Evolutionary conservation across 148 eudicot genomes (phyloP).

Genomic region (Chenopodium formosanum): DNA sequence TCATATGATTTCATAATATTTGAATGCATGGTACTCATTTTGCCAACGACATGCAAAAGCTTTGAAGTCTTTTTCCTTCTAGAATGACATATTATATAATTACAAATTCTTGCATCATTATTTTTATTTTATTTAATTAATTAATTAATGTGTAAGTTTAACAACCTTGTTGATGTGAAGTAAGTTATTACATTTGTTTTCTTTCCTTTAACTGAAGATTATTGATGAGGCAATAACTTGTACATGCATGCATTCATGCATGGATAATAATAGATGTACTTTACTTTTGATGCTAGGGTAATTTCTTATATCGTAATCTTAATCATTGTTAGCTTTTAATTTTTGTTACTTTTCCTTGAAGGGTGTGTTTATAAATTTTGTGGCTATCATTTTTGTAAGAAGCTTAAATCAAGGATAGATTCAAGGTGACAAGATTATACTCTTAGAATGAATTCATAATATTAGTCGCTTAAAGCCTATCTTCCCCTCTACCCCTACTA

Average conservation of each 20-base stretch:
- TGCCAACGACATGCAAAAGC: conserved; percentile 7
- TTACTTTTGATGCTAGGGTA: background rate
- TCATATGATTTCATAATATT: background rate
- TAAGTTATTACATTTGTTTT: background rate
- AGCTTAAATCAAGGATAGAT: too few species aligned
- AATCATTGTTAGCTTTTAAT: background rate
- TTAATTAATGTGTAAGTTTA: background rate
- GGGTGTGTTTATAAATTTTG: background rate
- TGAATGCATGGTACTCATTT: conserved; percentile 12
- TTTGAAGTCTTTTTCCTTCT: conserved; percentile 12
- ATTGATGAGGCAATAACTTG: background rate
- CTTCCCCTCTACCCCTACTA: too few species aligned
- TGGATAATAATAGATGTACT: background rate
- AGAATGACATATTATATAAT: background rate
- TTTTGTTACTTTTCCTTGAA: background rate
- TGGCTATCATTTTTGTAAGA: too few species aligned
- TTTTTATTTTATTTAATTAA: too few species aligned
- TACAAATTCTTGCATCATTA: background rate
- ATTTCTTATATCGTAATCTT: background rate
- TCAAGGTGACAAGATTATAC: too few species aligned
- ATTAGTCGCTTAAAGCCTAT: too few species aligned
- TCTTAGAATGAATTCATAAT: too few species aligned
- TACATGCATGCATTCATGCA: background rate
- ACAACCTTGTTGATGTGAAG: conserved; percentile 2
- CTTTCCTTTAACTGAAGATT: background rate